Evolutionary conservation across 169 alveolate genomes (phyloP), one percentile per base, ranked within the genome.

Genomic region (Blepharisma undulans): DNA sequence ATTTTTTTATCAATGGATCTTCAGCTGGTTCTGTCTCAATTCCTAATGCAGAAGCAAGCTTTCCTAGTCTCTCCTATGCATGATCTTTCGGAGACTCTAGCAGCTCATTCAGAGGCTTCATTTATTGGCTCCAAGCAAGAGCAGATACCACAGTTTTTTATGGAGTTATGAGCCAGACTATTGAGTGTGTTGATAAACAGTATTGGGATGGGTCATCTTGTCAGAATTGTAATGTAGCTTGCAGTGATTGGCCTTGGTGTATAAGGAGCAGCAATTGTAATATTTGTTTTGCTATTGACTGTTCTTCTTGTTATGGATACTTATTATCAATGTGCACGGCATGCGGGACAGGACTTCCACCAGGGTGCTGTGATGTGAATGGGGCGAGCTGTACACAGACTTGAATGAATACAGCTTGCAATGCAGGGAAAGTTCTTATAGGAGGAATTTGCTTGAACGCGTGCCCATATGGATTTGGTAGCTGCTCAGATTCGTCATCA

Each of bases 231-330:
- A 72, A 72, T 29, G 29, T 29, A 72, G 33, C 80, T 4, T 72
- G 80, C 12, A 72, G 27, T 25, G 29, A 22, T 25, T 72, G 80
- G 80, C 80, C 80, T 72, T 72, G 80, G 80, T 72, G 80, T 72
- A 25, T 72, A 16, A 72, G 80, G 19, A 7, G 33, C 33, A 29
- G 29, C 29, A 72, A 29, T 72, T 72, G 80, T 5, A 29, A 29
- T 5, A 16, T 8, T 25, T 72, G 80, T 72, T 72, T 16, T 72
- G 10, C 80, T 25, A 10, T 25, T 72, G 33, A 72, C 19, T 72
- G 80, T 5, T 72, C 80, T 8, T 72, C 29, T 72, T 72, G 80
- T 25, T 72, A 19, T 72, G 80, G 80, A 5, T 72, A 72, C 19
- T 72, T 72, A 72, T 72, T 7, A 25, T 72, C 80, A 29, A 22